phyloP scores from a whole-genome alignment of 23 red algal species.

The Gracilaria gracilis region DNA sequence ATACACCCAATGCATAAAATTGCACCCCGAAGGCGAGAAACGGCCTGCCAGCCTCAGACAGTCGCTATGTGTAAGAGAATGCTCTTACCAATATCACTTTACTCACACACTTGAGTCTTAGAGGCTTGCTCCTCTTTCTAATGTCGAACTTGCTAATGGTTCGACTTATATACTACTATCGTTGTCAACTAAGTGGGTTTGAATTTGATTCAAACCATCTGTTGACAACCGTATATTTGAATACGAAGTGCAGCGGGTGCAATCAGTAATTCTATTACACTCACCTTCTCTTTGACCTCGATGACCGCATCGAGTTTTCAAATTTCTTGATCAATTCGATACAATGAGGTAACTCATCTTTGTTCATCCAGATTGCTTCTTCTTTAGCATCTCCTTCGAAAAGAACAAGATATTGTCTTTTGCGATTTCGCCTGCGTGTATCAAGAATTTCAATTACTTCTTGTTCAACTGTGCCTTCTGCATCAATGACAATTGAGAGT shows the following conservation, averaged over 20 bases:
- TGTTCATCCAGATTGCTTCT: constrained; percentile 56
- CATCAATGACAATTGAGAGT: constrained; percentile 34
- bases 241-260: neutral
- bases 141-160: neutral
- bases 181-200: neutral
- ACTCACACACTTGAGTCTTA: neutral
- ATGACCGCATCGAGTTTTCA: constrained; percentile 17
- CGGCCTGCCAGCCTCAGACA: no score
- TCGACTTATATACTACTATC: neutral
- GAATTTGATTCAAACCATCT: neutral
- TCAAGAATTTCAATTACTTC: constrained; percentile 23
- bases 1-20: no score
- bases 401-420: constrained; percentile 36
- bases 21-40: no score
- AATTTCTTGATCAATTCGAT: constrained; percentile 11
- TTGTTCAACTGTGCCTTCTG: constrained; percentile 40
- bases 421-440: constrained; percentile 1
- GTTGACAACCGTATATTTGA: neutral
- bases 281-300: constrained; percentile 13
- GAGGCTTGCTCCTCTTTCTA: neutral
- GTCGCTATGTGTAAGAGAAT: constrained; percentile 14
- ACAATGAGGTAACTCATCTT: constrained; percentile 5
- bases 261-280: constrained; percentile 9
- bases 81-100: neutral
- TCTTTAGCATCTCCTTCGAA: constrained; percentile 16